A percentile compares a stretch with the other conserved stretches of the same genome.
Evolutionary conservation across 345 rosid genomes (phyloP).

Genomic region (Populus nigra): DNA sequence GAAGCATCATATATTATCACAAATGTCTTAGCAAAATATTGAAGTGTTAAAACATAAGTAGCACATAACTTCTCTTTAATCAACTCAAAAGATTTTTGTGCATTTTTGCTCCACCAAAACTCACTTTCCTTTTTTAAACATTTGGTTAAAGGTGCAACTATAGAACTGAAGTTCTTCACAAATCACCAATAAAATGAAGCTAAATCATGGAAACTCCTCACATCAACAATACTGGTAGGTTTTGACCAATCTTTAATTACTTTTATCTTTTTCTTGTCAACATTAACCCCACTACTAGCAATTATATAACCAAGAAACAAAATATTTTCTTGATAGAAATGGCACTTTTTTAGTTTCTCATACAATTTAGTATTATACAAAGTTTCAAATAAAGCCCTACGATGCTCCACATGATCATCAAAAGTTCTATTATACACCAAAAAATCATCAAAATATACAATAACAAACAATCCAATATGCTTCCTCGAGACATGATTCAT

Average conservation of each 20-base stretch:
- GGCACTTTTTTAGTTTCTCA: background rate
- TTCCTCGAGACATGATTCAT: background rate
- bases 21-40: background rate
- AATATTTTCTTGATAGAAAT: no score
- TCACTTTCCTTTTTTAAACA: no score
- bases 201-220: background rate
- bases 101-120: background rate
- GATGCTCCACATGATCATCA: background rate
- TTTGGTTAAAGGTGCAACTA: no score
- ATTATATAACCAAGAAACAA: background rate
- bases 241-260: background rate
- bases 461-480: background rate
- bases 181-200: background rate
- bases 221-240: no score
- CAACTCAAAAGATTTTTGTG: no score
- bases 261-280: background rate
- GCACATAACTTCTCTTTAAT: background rate
- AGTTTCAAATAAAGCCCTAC: background rate
- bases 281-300: background rate
- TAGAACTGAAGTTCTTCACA: background rate
- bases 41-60: no score
- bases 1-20: background rate
- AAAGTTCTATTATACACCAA: no score
- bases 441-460: background rate
- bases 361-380: background rate